Percentiles rank a stretch among this genome's conserved stretches.
phyloP scores from a whole-genome alignment of 78 protist genomes.

The Dictyostelium purpureum region DNA sequence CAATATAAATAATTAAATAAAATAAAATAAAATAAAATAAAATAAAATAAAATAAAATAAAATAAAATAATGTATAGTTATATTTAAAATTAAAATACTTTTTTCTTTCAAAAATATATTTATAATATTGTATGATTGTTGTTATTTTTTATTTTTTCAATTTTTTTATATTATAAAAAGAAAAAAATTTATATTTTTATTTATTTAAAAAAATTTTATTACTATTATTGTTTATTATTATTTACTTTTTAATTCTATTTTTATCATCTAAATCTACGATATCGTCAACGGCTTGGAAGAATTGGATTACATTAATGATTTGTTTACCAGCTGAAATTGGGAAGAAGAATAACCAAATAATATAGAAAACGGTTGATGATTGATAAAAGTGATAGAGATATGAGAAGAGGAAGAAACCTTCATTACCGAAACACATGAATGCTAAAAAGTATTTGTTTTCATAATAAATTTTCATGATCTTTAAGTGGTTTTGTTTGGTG shows the following conservation, averaged over 20 bases:
- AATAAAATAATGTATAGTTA: too few species aligned
- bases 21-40: too few species aligned
- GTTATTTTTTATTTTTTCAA: not conserved
- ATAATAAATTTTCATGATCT: slow-evolving; percentile 45
- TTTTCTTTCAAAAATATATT: too few species aligned
- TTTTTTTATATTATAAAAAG: too few species aligned
- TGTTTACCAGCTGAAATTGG: slow-evolving; percentile 58
- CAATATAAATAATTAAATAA: too few species aligned
- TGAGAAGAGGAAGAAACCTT: slow-evolving; percentile 70
- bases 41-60: too few species aligned
- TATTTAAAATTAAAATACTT: too few species aligned
- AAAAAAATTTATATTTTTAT: too few species aligned
- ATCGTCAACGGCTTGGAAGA: slow-evolving; percentile 52
- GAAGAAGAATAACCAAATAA: slow-evolving; percentile 51
- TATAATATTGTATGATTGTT: too few species aligned
- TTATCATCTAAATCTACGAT: slow-evolving; percentile 45
- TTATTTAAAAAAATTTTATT: too few species aligned
- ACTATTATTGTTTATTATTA: not conserved
- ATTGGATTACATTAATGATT: slow-evolving; percentile 49
- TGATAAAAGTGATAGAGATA: slow-evolving; percentile 60
- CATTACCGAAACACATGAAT: slow-evolving; percentile 80
- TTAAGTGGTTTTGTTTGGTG: slow-evolving; percentile 33
- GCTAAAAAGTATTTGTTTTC: slow-evolving; percentile 76
- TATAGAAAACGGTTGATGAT: not conserved
- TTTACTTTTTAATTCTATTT: slow-evolving; percentile 4